Evolutionary conservation across 2,329 filamentous ascomycete species (phyloP).

Genomic region (Claviceps digitariae): DNA sequence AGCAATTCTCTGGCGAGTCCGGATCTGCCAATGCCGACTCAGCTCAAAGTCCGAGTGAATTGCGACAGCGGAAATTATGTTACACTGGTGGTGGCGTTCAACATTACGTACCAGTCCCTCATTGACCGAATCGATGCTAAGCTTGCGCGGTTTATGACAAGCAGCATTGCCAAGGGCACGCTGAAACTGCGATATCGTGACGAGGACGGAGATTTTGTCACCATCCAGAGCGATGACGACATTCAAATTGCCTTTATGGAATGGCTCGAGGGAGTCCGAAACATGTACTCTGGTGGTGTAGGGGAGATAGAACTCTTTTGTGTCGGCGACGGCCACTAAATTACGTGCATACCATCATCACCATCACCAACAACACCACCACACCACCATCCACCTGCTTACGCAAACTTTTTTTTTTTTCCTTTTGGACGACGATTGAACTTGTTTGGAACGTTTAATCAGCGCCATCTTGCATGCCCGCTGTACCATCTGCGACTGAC

Average conservation of each 20-base stretch:
- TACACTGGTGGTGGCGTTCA: conserved; percentile 89
- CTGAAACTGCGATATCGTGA: conserved; percentile 85
- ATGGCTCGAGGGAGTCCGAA: conserved; percentile 61
- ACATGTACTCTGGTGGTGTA: conserved; percentile 51
- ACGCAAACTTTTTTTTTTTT: not conserved
- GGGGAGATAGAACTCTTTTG: conserved; percentile 88
- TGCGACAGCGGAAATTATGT: conserved; percentile 77
- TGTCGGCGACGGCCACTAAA: conserved; percentile 32
- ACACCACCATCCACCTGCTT: not conserved
- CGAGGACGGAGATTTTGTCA: conserved; percentile 84
- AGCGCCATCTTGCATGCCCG: not conserved
- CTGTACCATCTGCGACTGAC: not conserved
- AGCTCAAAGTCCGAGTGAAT: conserved; percentile 92
- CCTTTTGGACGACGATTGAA: not conserved
- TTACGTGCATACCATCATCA: not conserved
- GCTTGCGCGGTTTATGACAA: conserved; percentile 70
- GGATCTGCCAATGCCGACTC: conserved; percentile 48
- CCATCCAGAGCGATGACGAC: conserved; percentile 89
- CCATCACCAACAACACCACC: not conserved
- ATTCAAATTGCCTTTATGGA: conserved; percentile 92
- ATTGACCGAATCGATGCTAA: conserved; percentile 96
- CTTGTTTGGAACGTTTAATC: not conserved
- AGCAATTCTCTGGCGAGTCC: conserved; percentile 24
- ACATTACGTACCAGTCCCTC: conserved; percentile 85
- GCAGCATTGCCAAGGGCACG: conserved; percentile 68